Evolutionary conservation across 129 eudicot genomes (phyloP), one percentile per base, ranked within the genome.

Genomic region (Artemisia tridentata): DNA sequence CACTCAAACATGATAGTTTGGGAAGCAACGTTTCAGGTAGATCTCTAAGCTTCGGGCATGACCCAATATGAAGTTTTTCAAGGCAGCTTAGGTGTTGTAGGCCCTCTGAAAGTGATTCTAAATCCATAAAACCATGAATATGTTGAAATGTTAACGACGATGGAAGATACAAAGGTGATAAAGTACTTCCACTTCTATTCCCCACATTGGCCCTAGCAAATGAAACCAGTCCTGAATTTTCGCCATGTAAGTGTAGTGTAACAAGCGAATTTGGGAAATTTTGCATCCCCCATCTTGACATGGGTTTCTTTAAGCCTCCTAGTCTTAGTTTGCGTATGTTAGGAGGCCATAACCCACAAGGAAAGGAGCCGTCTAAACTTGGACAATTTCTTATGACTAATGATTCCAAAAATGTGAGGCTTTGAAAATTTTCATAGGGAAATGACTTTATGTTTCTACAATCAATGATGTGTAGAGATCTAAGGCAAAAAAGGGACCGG

Each of bases 81-180:
- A 34, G 43, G 56, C 18, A 14, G 56, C 17, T 51, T 14, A 51
- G 56, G n/a, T 51, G 56, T 51, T 51, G 56, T 3, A 51, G 56
- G 56, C 56, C 56, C 17, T 51, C n/a, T 51, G 56, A 51, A 51
- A 51, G 56, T 51, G 19, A 51, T 51, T 51, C 56, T 16, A 51
- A 11, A 5, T 51, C 56, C 15, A 1, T 11, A 51, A 51, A 51
- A 51, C n/a, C 56, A 10, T 0, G n/a, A 4, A 51, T 51, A 51
- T 51, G 18, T 51, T 14, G 56, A 51, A 12, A 15, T 4, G n/a
- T 11, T 11, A 51, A 16, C 0, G 56, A 51, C 18, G 56, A 51
- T 11, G 56, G 56, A 51, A 51, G 56, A 14, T 12, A 11, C n/a
- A 51, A 2, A 4, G 56, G 18, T 51, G 56, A 12, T 10, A 7